phyloP scores from a whole-genome alignment of 1,139 yeast genomes.

The Diutina ranongensis region DNA sequence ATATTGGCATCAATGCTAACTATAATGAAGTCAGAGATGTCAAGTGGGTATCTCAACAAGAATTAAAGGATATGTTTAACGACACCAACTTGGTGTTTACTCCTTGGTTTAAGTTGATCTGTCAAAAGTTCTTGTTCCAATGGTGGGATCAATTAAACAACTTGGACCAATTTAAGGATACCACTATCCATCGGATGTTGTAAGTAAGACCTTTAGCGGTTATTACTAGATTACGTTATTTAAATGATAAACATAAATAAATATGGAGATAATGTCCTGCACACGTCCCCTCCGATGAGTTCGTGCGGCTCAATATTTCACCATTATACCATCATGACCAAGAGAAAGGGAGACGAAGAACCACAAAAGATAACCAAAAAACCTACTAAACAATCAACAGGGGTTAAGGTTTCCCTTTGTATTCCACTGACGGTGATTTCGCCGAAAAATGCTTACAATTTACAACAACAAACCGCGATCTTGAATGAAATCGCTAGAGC shows the following conservation, averaged over 20 bases:
- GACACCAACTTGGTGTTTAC: conserved; percentile 62
- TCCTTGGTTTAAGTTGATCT: conserved; percentile 96
- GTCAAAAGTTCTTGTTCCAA: conserved; percentile 77
- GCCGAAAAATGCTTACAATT: conserved; percentile 41
- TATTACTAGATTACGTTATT: too few species aligned
- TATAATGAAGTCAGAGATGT: conserved; percentile 78
- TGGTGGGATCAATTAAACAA: conserved; percentile 84
- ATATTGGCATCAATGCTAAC: conserved; percentile 38
- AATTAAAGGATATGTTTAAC: conserved; percentile 65
- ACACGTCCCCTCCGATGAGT: too few species aligned
- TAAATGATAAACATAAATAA: too few species aligned
- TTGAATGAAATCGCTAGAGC: conserved; percentile 74
- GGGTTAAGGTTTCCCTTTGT: conserved; percentile 34
- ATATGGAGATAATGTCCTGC: too few species aligned
- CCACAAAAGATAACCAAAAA: conserved; percentile 19
- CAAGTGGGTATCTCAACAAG: conserved; percentile 58
- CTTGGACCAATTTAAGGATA: conserved; percentile 35
- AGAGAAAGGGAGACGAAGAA: conserved; percentile 16
- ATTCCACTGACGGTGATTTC: conserved; percentile 53
- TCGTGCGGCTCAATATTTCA: too few species aligned
- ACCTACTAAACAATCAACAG: conserved; percentile 16
- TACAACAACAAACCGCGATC: conserved; percentile 62
- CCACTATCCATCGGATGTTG: conserved; percentile 33
- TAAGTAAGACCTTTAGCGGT: not conserved
- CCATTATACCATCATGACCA: conserved; percentile 13